These are phyloP conservation scores for Torulaspora gathmanii DNA, from an alignment of 805 yeast species.

Conservation along the genomic window DNA sequence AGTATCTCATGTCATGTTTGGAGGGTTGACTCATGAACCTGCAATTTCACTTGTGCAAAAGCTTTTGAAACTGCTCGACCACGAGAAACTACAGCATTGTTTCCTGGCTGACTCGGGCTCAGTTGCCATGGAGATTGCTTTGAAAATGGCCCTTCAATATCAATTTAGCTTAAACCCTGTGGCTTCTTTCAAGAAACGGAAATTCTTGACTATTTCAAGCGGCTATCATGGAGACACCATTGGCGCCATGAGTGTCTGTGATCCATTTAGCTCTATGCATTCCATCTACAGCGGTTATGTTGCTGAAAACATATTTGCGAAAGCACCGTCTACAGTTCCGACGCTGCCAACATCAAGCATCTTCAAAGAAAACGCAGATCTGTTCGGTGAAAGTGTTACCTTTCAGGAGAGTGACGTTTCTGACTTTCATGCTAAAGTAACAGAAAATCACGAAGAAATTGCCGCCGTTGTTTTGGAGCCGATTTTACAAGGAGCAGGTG, in stretches of 20 bases:
- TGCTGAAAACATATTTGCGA: constrained; percentile 29
- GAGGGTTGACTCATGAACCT: constrained; percentile 32
- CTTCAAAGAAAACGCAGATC: constrained; percentile 2
- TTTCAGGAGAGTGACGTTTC: constrained; percentile 29
- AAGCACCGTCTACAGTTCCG: constrained; percentile 25
- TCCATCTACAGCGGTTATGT: constrained; percentile 32
- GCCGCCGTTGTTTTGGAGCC: constrained; percentile 39
- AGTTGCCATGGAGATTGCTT: constrained; percentile 39
- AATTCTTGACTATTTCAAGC: constrained; percentile 33
- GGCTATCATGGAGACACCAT: constrained; percentile 41
- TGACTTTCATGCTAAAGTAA: constrained; percentile 28
- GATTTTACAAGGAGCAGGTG: constrained; percentile 41
- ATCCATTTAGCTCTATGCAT: constrained; percentile 35
- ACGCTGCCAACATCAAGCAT: constrained; percentile 16
- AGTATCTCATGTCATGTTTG: constrained; percentile 33
- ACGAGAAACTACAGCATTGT: constrained; percentile 17
- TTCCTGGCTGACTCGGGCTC: constrained; percentile 31
- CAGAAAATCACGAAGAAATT: constrained; percentile 30
- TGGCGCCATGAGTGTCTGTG: constrained; percentile 41
- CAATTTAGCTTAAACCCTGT: constrained; percentile 19
- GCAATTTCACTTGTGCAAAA: constrained; percentile 31
- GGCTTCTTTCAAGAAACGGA: constrained; percentile 25
- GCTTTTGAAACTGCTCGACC: constrained; percentile 34
- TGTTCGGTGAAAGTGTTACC: constrained; percentile 1
- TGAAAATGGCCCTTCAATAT: constrained; percentile 37